Conservation (phyloP, 2,329 filamentous ascomycete species). For the Moelleriella libera region DNA sequence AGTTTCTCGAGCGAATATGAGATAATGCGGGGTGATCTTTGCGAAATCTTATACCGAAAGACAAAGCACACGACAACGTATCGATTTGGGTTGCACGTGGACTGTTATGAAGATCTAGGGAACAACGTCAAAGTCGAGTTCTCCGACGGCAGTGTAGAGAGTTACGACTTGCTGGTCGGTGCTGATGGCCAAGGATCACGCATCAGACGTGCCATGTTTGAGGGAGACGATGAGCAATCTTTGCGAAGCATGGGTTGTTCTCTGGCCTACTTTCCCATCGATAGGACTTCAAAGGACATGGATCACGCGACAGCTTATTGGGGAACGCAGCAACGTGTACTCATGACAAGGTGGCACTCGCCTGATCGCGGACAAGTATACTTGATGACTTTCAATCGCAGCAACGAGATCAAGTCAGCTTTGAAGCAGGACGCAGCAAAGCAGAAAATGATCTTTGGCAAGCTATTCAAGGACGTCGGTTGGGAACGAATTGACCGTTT, state of each 20-base stretch:
- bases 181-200: conserved; percentile 8
- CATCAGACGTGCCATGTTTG: conserved; percentile 4
- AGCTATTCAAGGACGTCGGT: conserved; percentile 24
- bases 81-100: conserved; percentile 9
- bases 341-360: conserved; percentile 14
- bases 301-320: conserved; percentile 13
- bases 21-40: conserved; percentile 40
- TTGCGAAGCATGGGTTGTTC: conserved; percentile 9
- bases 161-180: conserved; percentile 7
- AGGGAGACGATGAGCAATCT: conserved; percentile 2
- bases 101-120: neutral
- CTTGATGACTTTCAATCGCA: conserved; percentile 10
- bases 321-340: conserved; percentile 18
- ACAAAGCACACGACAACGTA: conserved; percentile 13
- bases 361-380: conserved; percentile 11
- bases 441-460: conserved; percentile 19
- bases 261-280: conserved; percentile 23
- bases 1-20: conserved; percentile 34
- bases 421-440: conserved; percentile 7
- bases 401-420: conserved; percentile 9
- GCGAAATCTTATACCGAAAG: conserved; percentile 24
- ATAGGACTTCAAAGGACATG: conserved; percentile 6
- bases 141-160: conserved; percentile 6
- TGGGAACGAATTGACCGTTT: conserved; percentile 25
- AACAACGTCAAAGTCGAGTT: conserved; percentile 6